A percentile compares a stretch with the other conserved stretches of the same genome.
phyloP scores from a whole-genome alignment of 805 yeast species.

The Metschnikowia anglica region DNA sequence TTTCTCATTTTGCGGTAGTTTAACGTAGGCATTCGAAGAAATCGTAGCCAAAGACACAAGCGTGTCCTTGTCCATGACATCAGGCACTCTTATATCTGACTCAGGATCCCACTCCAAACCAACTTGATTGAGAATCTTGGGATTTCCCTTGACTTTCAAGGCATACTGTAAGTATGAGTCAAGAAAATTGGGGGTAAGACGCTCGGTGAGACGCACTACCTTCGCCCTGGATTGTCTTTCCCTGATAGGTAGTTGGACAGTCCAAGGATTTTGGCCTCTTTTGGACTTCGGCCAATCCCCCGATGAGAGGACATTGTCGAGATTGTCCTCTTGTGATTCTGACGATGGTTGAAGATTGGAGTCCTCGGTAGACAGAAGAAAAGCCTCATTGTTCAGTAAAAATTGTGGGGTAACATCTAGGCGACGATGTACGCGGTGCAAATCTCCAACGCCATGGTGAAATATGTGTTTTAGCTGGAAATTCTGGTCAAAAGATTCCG shows the following conservation, averaged over 20 bases:
- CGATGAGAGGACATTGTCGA: conserved; percentile 14
- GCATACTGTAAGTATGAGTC: conserved; percentile 67
- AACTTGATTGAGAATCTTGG: conserved; percentile 35
- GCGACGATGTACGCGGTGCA: conserved; percentile 45
- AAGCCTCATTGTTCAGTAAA: conserved; percentile 22
- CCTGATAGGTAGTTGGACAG: conserved; percentile 32
- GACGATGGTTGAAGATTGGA: neutral
- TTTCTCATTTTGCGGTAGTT: conserved; percentile 56
- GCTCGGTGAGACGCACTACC: conserved; percentile 31
- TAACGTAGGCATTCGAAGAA: conserved; percentile 89
- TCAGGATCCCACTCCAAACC: conserved; percentile 64
- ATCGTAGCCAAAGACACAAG: conserved; percentile 74
- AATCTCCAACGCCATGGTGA: conserved; percentile 57
- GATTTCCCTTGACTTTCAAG: conserved; percentile 39
- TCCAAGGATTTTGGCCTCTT: conserved; percentile 41
- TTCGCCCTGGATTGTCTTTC: conserved; percentile 20
- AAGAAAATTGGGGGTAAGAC: conserved; percentile 56
- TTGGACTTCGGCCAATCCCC: conserved; percentile 39
- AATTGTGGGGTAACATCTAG: conserved; percentile 50
- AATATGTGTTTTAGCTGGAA: conserved; percentile 53
- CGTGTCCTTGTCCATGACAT: conserved; percentile 72
- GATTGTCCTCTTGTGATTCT: neutral
- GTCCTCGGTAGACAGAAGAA: neutral
- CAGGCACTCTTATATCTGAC: conserved; percentile 59
- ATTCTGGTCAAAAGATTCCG: conserved; percentile 6